phyloP scores from a whole-genome alignment of 768 basidiomycete species.

The Butyriboletus loyo region DNA sequence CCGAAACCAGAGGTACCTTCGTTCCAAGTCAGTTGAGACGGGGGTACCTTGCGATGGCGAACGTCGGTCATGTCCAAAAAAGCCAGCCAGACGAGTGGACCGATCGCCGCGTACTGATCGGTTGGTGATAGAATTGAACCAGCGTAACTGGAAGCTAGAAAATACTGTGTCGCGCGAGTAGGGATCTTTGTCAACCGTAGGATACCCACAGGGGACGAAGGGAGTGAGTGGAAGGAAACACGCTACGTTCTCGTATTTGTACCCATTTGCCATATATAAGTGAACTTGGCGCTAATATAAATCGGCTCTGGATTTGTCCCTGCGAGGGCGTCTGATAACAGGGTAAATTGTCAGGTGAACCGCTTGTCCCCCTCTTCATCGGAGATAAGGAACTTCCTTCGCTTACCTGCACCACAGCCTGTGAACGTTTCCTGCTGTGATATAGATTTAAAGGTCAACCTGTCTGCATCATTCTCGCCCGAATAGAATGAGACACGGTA shows the following conservation, averaged over 20 bases:
- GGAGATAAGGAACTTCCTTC: constrained; percentile 1
- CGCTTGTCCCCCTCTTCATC: background rate
- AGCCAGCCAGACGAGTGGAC: too few relatives aligned
- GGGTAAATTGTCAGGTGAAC: background rate
- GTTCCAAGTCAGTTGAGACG: too few relatives aligned
- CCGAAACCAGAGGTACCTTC: background rate
- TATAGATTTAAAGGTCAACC: background rate
- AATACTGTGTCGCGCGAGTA: too few relatives aligned
- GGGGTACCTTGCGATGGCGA: too few relatives aligned
- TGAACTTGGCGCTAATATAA: background rate
- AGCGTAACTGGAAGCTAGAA: too few relatives aligned
- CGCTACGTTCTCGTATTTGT: too few relatives aligned
- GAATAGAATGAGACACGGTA: background rate
- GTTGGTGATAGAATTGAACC: too few relatives aligned
- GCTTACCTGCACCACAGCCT: constrained; percentile 3
- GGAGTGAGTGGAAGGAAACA: too few relatives aligned
- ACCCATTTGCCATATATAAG: background rate
- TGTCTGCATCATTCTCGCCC: background rate
- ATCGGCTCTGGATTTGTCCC: background rate
- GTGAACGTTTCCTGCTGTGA: background rate
- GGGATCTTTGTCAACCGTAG: too few relatives aligned
- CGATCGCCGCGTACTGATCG: too few relatives aligned
- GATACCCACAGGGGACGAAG: too few relatives aligned
- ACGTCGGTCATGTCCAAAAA: too few relatives aligned
- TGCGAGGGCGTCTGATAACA: background rate